Evolutionary conservation across 2,329 filamentous ascomycete genomes (phyloP), one percentile per base, ranked within the genome.

Genomic region (Pseudogymnoascus destructans): DNA sequence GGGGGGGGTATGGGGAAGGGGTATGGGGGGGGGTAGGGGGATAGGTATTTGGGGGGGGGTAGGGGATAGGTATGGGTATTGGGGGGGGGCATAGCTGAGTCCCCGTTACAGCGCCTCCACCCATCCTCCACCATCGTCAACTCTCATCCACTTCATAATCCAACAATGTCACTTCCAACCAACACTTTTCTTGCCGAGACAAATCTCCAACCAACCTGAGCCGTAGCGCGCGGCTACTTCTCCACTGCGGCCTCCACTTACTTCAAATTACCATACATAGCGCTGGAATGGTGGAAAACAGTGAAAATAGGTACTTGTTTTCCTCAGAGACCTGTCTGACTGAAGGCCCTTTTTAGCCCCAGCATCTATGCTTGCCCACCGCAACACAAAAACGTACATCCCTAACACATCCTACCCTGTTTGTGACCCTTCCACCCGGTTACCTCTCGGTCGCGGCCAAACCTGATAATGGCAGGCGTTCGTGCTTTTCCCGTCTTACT

Each of bases 401-500:
- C 19, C 25, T 27, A 27, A 27, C 27, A 30, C 27, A 30, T 27
- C 27, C 3, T 7, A 5, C 21, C n/a, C 21, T 9, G 4, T 25
- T 2, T n/a, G 10, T 49, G 42, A 49, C 42, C 23, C 27, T 27
- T 49, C 42, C 42, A 5, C 27, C 42, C 23, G 21, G 11, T 17
- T 49, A 23, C 3, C 23, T 15, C 21, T 10, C n/a, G 9, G 2
- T 25, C 13, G 7, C 42, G 40, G 40, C 40, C 40, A 27, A 23
- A 6, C 42, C 42, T 49, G 21, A 49, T 49, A 49, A 15, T 49
- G 42, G 42, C 27, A 49, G 42, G 42, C 17, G 42, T 49, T 49
- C 42, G 42, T 49, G 42, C 42, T 49, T 49, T n/a, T 17, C 23
- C 42, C 27, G 42, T 49, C 42, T 49, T 49, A 49, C 42, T 49